phyloP scores from a whole-genome alignment of 495 filamentous ascomycete species.

The Aspergillus avenaceus region DNA sequence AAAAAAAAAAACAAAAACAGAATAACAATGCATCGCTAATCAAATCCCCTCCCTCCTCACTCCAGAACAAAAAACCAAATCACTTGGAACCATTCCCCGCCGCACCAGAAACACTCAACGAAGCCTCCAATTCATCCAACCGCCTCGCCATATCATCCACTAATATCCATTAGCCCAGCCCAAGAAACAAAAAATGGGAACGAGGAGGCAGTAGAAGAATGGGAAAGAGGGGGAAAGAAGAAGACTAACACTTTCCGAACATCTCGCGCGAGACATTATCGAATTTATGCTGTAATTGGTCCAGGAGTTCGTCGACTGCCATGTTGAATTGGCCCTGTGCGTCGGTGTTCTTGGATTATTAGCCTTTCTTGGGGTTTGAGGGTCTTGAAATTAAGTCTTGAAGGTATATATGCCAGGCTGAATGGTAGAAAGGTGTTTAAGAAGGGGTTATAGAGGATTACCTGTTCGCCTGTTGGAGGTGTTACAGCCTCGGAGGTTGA shows the following conservation, averaged over 20 bases:
- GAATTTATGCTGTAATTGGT: slow-evolving; percentile 81
- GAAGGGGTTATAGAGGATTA: neutral
- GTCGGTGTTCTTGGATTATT: slow-evolving; percentile 24
- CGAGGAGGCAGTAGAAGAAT: no score
- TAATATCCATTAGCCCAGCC: slow-evolving; percentile 30
- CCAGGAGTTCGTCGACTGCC: slow-evolving; percentile 79
- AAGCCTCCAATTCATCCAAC: slow-evolving; percentile 80
- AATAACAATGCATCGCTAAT: neutral
- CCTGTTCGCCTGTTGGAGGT: neutral
- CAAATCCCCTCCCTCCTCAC: neutral
- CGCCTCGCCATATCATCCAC: slow-evolving; percentile 96
- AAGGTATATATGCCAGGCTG: no score
- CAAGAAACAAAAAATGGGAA: no score
- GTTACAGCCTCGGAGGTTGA: slow-evolving; percentile 1
- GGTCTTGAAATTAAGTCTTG: no score
- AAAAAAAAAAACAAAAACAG: neutral
- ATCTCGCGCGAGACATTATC: slow-evolving; percentile 75
- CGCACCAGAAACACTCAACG: slow-evolving; percentile 26
- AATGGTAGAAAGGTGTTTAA: neutral
- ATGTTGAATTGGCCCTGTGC: slow-evolving; percentile 63
- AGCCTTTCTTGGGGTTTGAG: no score
- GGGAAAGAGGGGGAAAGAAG: neutral
- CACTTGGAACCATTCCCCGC: neutral
- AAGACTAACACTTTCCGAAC: slow-evolving; percentile 74
- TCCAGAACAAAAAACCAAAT: neutral